Evolutionary conservation across 2,329 filamentous ascomycete genomes (phyloP).

Genomic region (Microsporum ferrugineum): DNA sequence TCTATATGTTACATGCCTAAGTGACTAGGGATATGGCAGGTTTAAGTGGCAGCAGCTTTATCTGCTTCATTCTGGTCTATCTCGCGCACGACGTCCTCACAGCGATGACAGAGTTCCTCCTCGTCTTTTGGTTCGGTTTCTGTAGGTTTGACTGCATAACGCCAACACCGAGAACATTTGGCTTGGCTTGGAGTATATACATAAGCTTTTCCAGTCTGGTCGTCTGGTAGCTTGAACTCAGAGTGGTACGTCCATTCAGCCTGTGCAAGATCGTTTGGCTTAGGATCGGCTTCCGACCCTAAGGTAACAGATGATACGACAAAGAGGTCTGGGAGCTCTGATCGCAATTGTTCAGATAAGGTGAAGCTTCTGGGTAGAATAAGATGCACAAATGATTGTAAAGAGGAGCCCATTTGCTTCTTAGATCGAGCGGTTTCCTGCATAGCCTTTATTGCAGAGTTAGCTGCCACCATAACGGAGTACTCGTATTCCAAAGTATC

Average conservation of each 20-base stretch:
- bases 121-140: slow-evolving; percentile 28
- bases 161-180: slow-evolving; percentile 88
- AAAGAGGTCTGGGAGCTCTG: slow-evolving; percentile 53
- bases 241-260: slow-evolving; percentile 35
- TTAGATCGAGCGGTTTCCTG: slow-evolving; percentile 61
- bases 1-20: not conserved
- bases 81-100: slow-evolving; percentile 51
- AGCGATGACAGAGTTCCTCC: slow-evolving; percentile 59
- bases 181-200: slow-evolving; percentile 40
- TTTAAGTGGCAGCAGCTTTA: not conserved
- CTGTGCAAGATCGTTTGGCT: slow-evolving; percentile 19
- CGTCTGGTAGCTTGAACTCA: slow-evolving; percentile 29
- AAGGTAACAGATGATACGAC: slow-evolving; percentile 56
- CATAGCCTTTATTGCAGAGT: slow-evolving; percentile 59
- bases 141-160: slow-evolving; percentile 52
- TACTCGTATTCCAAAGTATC: slow-evolving; percentile 39
- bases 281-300: slow-evolving; percentile 25
- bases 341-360: slow-evolving; percentile 22
- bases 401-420: slow-evolving; percentile 66
- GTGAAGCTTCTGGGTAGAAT: slow-evolving; percentile 18
- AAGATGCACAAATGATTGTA: slow-evolving; percentile 59
- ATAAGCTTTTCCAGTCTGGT: slow-evolving; percentile 25
- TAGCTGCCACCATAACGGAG: slow-evolving; percentile 37
- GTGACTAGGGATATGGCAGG: not conserved
- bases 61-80: slow-evolving; percentile 15